Percentiles rank a stretch among this genome's conserved stretches.
Evolutionary conservation across 2,329 filamentous ascomycete species (phyloP).

Genomic region (Tolypocladium tropicale): DNA sequence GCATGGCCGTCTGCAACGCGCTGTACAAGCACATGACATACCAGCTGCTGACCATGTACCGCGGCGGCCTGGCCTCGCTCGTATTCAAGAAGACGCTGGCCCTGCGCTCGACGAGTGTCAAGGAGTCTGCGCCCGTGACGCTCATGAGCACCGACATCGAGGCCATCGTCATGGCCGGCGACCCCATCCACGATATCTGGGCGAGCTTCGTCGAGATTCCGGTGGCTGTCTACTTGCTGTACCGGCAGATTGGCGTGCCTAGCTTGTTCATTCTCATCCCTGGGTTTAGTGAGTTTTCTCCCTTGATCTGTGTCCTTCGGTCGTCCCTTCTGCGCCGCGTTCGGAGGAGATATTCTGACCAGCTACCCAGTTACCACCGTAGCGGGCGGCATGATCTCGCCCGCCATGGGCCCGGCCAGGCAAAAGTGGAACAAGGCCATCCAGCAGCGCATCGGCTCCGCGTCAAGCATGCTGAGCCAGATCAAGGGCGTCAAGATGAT

Average conservation of each 20-base stretch:
- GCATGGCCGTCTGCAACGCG: not conserved
- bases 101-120: not conserved
- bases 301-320: not conserved
- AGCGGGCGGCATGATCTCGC: not conserved
- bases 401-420: not conserved
- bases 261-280: not conserved
- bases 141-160: not conserved
- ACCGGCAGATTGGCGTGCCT: not conserved
- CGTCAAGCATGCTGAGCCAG: not conserved
- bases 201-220: not conserved
- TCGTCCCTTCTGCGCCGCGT: not conserved
- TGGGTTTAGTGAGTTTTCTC: not conserved
- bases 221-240: not conserved
- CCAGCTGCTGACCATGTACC: not conserved
- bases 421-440: not conserved
- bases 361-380: not conserved
- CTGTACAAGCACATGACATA: not conserved
- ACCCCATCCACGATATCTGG: not conserved
- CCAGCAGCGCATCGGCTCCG: not conserved
- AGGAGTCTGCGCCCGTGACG: not conserved
- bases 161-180: not conserved
- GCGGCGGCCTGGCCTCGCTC: not conserved
- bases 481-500: not conserved
- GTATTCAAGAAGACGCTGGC: not conserved
- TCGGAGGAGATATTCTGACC: not conserved